Conservation (phyloP, 495 filamentous ascomycete genomes). For the Podospora pseudocomata region DNA sequence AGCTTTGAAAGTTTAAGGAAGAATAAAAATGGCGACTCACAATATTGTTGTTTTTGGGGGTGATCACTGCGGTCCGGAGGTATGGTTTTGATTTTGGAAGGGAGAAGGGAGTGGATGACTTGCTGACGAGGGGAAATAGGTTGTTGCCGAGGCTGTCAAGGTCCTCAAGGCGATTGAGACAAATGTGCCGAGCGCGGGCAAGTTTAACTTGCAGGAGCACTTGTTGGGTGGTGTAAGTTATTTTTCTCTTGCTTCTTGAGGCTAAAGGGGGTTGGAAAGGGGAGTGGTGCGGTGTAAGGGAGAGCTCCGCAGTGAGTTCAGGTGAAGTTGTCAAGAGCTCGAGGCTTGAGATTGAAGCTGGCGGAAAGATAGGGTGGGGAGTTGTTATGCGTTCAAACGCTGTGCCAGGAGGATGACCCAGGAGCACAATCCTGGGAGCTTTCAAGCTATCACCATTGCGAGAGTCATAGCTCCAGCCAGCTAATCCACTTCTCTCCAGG, state of each 20-base stretch:
- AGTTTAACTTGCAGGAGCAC: constrained; percentile 91
- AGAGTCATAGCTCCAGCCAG: too few species aligned
- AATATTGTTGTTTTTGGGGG: constrained; percentile 72
- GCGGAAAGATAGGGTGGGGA: too few species aligned
- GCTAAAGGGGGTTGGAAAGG: neutral
- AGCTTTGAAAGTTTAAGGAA: too few species aligned
- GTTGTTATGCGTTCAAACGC: too few species aligned
- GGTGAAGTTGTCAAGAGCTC: neutral
- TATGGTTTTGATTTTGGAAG: constrained; percentile 35
- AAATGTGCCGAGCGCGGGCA: constrained; percentile 57
- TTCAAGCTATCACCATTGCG: too few species aligned
- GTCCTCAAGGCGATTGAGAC: constrained; percentile 76
- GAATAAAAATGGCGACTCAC: constrained; percentile 43
- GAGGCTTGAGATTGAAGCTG: too few species aligned
- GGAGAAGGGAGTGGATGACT: neutral
- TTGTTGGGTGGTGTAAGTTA: constrained; percentile 84
- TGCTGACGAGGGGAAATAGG: constrained; percentile 28
- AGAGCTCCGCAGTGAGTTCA: neutral
- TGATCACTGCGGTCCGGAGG: constrained; percentile 95
- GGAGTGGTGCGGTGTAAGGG: neutral
- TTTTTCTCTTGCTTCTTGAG: neutral
- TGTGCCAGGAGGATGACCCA: too few species aligned
- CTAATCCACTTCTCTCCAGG: constrained; percentile 40
- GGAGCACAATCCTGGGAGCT: too few species aligned
- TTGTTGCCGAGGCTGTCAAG: constrained; percentile 75